A percentile compares a stretch with the other conserved stretches of the same genome.
Conservation (phyloP, 176 grass and related monocot genomes). For the Eleusine coracana region DNA sequence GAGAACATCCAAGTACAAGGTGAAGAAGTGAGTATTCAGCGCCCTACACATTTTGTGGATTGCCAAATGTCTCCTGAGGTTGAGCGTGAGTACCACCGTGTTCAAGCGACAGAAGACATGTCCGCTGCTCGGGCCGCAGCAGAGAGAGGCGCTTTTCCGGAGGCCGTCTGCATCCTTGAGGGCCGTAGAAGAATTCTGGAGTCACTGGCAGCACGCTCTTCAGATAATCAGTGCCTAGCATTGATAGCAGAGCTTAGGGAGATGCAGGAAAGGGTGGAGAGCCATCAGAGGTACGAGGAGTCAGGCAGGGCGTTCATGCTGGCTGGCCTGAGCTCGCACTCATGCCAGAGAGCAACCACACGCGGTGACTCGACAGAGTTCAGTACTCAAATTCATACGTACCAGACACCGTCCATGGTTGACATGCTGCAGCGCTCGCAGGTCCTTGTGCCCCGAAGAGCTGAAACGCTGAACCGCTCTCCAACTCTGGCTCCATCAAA, state of each 20-base stretch:
- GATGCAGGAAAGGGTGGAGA: slow-evolving; percentile 88
- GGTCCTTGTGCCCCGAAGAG: slow-evolving; percentile 34
- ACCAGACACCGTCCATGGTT: slow-evolving; percentile 93
- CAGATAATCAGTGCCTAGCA: slow-evolving; percentile 60
- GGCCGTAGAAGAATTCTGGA: slow-evolving; percentile 51
- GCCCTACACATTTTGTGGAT: slow-evolving; percentile 37
- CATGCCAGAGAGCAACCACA: slow-evolving; percentile 80
- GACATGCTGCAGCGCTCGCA: slow-evolving; percentile 89
- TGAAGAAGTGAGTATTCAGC: slow-evolving; percentile 53
- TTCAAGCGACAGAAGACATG: slow-evolving; percentile 75
- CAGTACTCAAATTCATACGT: slow-evolving; percentile 55
- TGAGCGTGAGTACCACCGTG: slow-evolving; percentile 73
- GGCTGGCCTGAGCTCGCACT: slow-evolving; percentile 81
- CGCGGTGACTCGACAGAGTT: slow-evolving; percentile 75
- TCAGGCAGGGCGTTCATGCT: slow-evolving; percentile 85
- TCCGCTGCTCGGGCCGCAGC: slow-evolving; percentile 65
- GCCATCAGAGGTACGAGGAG: slow-evolving; percentile 66
- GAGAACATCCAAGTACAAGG: slow-evolving; percentile 50
- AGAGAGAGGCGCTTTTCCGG: slow-evolving; percentile 53
- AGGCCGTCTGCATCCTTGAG: slow-evolving; percentile 74
- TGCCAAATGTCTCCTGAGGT: slow-evolving; percentile 64
- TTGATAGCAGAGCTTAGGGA: slow-evolving; percentile 73
- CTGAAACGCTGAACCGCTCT: slow-evolving; percentile 43
- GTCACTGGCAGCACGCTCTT: slow-evolving; percentile 43
- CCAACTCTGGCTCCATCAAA: slow-evolving; percentile 33